phyloP scores from a whole-genome alignment of 257 asterid species.

The Lantana camara region DNA sequence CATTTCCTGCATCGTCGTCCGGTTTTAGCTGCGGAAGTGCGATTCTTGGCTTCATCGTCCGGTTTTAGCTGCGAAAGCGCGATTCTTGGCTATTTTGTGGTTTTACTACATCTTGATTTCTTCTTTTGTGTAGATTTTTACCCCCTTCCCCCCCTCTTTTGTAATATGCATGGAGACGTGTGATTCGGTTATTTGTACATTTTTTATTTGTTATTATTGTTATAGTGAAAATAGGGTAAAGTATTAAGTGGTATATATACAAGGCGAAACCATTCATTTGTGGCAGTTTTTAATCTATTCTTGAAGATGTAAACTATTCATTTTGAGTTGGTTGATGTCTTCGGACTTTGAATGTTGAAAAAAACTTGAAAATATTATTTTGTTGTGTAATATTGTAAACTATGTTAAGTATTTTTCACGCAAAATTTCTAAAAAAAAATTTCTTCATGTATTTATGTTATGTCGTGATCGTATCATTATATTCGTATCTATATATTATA shows the following conservation, averaged over 20 bases:
- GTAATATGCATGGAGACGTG: slow-evolving; percentile 21
- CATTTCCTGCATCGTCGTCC: slow-evolving; percentile 86
- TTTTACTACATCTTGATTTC: slow-evolving; percentile 46
- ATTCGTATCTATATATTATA: too few relatives aligned
- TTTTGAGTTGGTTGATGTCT: slow-evolving; percentile 1
- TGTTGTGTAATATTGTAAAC: too few relatives aligned
- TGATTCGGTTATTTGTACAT: slow-evolving; percentile 30
- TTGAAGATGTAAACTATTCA: slow-evolving; percentile 23
- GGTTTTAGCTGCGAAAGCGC: slow-evolving; percentile 62
- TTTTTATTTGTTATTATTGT: slow-evolving; percentile 27
- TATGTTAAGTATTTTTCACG: too few relatives aligned
- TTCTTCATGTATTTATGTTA: too few relatives aligned
- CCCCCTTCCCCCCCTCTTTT: background rate
- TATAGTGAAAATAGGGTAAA: slow-evolving; percentile 31
- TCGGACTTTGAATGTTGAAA: too few relatives aligned
- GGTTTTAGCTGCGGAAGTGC: slow-evolving; percentile 61
- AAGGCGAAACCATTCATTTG: slow-evolving; percentile 25
- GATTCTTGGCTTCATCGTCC: slow-evolving; percentile 59
- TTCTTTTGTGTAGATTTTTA: slow-evolving; percentile 44
- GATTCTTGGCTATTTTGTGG: slow-evolving; percentile 41
- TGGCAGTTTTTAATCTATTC: slow-evolving; percentile 22
- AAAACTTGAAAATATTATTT: too few relatives aligned
- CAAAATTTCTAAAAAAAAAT: too few relatives aligned
- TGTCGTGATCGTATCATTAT: too few relatives aligned
- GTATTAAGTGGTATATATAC: slow-evolving; percentile 20